Evolutionary conservation across 2,329 filamentous ascomycete genomes (phyloP).

Genomic region (Didymella glomerata): DNA sequence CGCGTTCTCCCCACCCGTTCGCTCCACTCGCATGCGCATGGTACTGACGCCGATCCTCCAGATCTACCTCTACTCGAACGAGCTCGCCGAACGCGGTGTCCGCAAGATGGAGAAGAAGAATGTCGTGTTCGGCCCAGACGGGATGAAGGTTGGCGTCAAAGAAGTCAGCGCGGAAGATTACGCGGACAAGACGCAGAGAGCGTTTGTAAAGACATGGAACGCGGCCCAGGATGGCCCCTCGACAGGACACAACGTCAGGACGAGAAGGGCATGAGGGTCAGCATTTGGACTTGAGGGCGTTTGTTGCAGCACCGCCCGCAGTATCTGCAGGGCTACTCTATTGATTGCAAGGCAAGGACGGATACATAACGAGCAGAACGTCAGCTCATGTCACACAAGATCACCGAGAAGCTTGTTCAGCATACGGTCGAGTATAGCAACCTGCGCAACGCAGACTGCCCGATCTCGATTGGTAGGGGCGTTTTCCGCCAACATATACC

Average conservation of each 20-base stretch:
- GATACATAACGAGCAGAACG: not conserved
- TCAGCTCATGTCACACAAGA: not conserved
- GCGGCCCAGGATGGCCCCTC: constrained; percentile 35
- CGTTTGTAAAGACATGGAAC: constrained; percentile 62
- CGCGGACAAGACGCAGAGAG: constrained; percentile 75
- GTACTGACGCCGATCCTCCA: constrained; percentile 28
- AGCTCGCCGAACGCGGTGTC: constrained; percentile 71
- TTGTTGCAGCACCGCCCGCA: not conserved
- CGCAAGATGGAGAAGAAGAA: constrained; percentile 79
- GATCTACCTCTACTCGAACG: constrained; percentile 72
- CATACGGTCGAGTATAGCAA: not conserved
- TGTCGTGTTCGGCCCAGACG: constrained; percentile 77
- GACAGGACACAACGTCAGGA: constrained; percentile 8
- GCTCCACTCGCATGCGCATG: not conserved
- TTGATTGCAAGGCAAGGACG: not conserved
- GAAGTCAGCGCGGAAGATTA: constrained; percentile 74
- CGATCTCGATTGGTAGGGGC: not conserved
- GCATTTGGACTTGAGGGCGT: not conserved
- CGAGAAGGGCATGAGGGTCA: constrained; percentile 13
- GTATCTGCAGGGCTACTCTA: not conserved
- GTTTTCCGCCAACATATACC: not conserved
- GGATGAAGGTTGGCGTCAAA: constrained; percentile 75
- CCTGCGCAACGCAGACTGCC: not conserved
- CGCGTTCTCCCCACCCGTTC: not conserved
- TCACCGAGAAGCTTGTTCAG: not conserved